phyloP scores from a whole-genome alignment of 1,284 basidiomycete genomes.

The Retiboletus fuscus region DNA sequence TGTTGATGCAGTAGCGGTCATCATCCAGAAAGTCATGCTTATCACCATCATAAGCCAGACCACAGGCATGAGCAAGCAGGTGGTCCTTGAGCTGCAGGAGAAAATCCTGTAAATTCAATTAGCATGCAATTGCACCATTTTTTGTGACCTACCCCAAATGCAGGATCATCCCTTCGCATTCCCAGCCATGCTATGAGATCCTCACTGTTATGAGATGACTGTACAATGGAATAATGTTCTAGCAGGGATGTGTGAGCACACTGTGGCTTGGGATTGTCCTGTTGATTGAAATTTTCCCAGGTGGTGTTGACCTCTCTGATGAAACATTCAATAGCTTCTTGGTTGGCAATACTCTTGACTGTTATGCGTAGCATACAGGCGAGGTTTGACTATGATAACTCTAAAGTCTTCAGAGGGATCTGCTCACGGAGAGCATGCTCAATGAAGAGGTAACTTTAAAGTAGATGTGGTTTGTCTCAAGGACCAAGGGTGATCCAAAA shows the following conservation, averaged over 20 bases:
- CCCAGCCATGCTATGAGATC: not conserved
- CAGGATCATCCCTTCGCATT: not conserved
- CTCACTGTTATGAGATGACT: not conserved
- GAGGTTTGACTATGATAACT: too few relatives aligned
- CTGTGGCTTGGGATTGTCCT: too few relatives aligned
- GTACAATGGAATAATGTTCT: not conserved
- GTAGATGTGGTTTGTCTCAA: too few relatives aligned
- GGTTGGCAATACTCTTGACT: constrained; percentile 16
- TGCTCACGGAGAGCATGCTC: too few relatives aligned
- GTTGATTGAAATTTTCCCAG: too few relatives aligned
- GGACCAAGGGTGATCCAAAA: too few relatives aligned
- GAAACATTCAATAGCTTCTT: constrained; percentile 23
- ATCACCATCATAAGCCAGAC: constrained; percentile 45
- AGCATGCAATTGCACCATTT: not conserved
- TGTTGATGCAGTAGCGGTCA: constrained; percentile 34
- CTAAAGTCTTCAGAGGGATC: too few relatives aligned
- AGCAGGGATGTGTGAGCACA: not conserved
- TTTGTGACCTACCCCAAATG: constrained; percentile 1
- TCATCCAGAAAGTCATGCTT: constrained; percentile 43
- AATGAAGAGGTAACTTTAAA: too few relatives aligned
- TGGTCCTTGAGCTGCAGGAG: constrained; percentile 47
- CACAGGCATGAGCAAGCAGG: constrained; percentile 39
- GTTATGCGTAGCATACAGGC: too few relatives aligned
- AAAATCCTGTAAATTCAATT: constrained; percentile 35
- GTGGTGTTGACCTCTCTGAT: too few relatives aligned